Evolutionary conservation across 202 grass and related monocot genomes (phyloP), one percentile per base, ranked within the genome.

Genomic region (Schoenoplectus triqueter): DNA sequence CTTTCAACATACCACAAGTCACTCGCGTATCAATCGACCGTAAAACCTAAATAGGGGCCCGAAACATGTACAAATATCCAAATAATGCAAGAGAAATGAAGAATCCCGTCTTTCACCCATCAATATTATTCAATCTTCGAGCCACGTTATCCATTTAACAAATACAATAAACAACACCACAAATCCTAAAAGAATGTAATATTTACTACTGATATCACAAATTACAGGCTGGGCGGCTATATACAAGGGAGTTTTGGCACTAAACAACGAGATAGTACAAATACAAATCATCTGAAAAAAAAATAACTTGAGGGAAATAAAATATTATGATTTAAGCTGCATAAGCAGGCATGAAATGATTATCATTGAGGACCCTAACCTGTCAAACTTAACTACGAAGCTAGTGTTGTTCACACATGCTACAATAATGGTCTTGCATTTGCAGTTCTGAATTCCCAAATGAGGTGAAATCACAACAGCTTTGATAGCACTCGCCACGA

Each of bases 401-500:
- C 8, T 22, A 51, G 7, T 42, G n/a, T 10, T 15, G 22, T 8
- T 96, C 88, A 90, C 44, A 90, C 86, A 46, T 89, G 72, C 64
- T 82, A 88, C 44, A 87, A 65, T 80, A 84, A 51, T 72, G 66
- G n/a, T 84, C 82, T 69, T 69, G 89, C 87, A 41, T 84, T 55
- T 82, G 89, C 85, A 9, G 84, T 67, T 50, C 88, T 59, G 52
- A 31, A 18, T 7, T 44, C 52, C 55, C 31, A 44, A 54, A 61
- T 13, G 2, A 60, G 14, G 44, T 18, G 14, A 59, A 67, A n/a
- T 96, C 88, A 96, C 50, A 96, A 46, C 6, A 96, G 86, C 79
- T 93, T 96, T 73, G 91, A 89, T 70, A 93, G 81, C 64, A 92
- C 88, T 56, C 89, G 73, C 69, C 86, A 92, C 64, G 94, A 91